Evolutionary conservation across 2,329 filamentous ascomycete genomes (phyloP).

Genomic region (Fusarium austroafricanum): DNA sequence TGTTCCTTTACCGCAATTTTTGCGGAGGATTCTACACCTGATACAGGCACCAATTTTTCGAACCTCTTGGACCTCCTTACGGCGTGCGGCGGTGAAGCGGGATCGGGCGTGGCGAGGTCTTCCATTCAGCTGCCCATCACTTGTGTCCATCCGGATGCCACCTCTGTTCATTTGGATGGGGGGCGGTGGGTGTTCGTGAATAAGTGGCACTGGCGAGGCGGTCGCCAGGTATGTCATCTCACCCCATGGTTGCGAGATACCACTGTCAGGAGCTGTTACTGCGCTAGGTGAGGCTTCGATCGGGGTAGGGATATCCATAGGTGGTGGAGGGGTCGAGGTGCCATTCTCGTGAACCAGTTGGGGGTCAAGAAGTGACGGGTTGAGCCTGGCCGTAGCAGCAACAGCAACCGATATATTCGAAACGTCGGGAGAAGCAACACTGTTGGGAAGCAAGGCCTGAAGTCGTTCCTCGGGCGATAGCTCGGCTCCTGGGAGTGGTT

Average conservation of each 20-base stretch:
- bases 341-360: constrained; percentile 54
- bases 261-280: constrained; percentile 41
- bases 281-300: constrained; percentile 41
- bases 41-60: constrained; percentile 74
- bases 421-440: constrained; percentile 55
- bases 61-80: constrained; percentile 73
- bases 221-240: constrained; percentile 63
- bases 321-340: constrained; percentile 48
- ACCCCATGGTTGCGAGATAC: constrained; percentile 61
- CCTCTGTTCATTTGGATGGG: constrained; percentile 55
- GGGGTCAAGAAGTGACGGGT: constrained; percentile 66
- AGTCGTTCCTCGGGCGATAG: constrained; percentile 63
- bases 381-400: constrained; percentile 66
- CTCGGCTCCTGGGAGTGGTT: constrained; percentile 48
- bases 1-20: constrained; percentile 72
- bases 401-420: constrained; percentile 67
- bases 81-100: constrained; percentile 67
- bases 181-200: constrained; percentile 48
- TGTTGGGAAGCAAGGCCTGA: constrained; percentile 57
- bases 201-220: constrained; percentile 48
- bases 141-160: constrained; percentile 66
- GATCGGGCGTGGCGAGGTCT: constrained; percentile 66
- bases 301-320: constrained; percentile 38
- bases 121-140: constrained; percentile 57
- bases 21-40: constrained; percentile 72